Conservation (phyloP, 179 eudicot genomes). For the Beta lomatogona region DNA sequence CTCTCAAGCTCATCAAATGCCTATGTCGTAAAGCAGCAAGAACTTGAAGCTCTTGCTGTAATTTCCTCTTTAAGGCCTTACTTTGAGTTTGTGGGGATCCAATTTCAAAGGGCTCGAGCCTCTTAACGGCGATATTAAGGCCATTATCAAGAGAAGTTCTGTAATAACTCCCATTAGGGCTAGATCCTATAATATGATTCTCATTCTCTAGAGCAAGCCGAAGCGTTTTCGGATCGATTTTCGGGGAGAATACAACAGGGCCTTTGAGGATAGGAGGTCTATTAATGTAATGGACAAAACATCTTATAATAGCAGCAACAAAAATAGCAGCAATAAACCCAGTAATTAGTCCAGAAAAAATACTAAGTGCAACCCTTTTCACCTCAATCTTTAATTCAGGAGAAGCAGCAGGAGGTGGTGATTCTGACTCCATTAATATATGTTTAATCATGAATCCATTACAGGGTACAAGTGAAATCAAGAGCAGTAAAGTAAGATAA, state of each 20-base stretch:
- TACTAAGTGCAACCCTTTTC: conserved; percentile 52
- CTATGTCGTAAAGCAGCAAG: conserved; percentile 61
- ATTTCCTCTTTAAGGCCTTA: conserved; percentile 58
- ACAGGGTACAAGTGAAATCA: conserved; percentile 7
- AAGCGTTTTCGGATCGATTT: conserved; percentile 63
- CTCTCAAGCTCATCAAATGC: conserved; percentile 39
- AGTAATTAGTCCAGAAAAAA: conserved; percentile 54
- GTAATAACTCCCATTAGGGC: conserved; percentile 60
- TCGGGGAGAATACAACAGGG: conserved; percentile 81
- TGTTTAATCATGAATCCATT: conserved; percentile 18
- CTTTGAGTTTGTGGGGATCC: conserved; percentile 80
- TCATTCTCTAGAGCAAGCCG: conserved; percentile 58
- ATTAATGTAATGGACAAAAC: conserved; percentile 55
- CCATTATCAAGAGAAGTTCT: conserved; percentile 74
- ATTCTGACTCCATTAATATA: conserved; percentile 31
- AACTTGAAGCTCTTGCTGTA: conserved; percentile 62
- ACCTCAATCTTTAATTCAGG: conserved; percentile 35
- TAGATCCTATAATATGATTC: conserved; percentile 60
- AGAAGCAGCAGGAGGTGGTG: conserved; percentile 30
- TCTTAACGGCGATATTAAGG: conserved; percentile 68
- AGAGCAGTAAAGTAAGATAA: not conserved
- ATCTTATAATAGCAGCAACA: conserved; percentile 52
- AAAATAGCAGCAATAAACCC: conserved; percentile 55
- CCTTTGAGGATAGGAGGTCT: conserved; percentile 73
- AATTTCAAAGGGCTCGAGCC: conserved; percentile 57